These are phyloP conservation scores for Coemansia sp. DNA, from an alignment of 192 early-diverging fungal genomes.

Conservation along the genomic window DNA sequence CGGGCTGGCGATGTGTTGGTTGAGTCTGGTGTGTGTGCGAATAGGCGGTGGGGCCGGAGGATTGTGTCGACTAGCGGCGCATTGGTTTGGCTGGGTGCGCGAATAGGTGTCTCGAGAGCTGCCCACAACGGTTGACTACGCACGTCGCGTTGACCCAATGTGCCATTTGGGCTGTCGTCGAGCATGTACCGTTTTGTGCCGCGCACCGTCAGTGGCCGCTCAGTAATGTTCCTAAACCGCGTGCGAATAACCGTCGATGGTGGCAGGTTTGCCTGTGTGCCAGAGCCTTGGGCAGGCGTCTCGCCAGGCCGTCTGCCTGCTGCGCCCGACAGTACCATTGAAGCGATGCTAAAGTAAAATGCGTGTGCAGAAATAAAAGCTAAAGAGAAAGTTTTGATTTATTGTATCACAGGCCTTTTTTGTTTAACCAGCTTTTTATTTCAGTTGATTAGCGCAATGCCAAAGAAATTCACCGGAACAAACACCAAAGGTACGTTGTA, in stretches of 20 bases:
- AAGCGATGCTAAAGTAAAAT: too few species aligned
- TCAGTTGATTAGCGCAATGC: slow-evolving; percentile 29
- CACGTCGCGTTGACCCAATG: not conserved
- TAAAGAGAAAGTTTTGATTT: not conserved
- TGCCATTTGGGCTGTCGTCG: slow-evolving; percentile 25
- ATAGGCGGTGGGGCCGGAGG: slow-evolving; percentile 26
- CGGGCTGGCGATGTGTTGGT: slow-evolving; percentile 24
- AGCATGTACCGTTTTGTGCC: slow-evolving; percentile 36
- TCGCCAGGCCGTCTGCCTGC: slow-evolving; percentile 9
- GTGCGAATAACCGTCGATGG: slow-evolving; percentile 46
- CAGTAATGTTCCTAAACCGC: slow-evolving; percentile 29
- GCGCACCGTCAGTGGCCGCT: slow-evolving; percentile 9
- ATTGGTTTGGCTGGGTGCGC: not conserved
- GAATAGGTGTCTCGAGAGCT: slow-evolving; percentile 25
- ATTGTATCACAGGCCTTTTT: too few species aligned
- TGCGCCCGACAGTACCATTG: slow-evolving; percentile 19
- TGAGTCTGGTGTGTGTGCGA: not conserved
- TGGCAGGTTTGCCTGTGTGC: slow-evolving; percentile 15
- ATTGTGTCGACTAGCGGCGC: slow-evolving; percentile 17
- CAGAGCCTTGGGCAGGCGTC: slow-evolving; percentile 4
- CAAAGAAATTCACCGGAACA: slow-evolving; percentile 59
- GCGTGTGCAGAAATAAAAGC: not conserved
- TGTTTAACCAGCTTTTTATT: not conserved
- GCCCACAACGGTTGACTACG: slow-evolving; percentile 10
- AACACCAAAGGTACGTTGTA: slow-evolving; percentile 54